Evolutionary conservation across 139 green algal genomes (phyloP).

Genomic region (Coelastrella sp.): DNA sequence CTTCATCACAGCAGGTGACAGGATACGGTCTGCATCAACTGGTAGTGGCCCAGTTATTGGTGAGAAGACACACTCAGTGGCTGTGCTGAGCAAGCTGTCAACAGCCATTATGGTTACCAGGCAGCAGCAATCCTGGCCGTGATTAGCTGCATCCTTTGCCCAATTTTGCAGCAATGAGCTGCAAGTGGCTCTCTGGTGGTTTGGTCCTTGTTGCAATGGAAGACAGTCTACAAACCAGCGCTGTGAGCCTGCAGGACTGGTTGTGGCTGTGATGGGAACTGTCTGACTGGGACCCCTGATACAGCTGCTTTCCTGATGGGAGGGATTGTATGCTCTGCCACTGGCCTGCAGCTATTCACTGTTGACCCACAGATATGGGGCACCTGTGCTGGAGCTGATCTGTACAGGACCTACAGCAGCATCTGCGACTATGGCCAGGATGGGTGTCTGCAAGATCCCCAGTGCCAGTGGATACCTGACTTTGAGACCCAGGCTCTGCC

Average conservation of each 20-base stretch:
- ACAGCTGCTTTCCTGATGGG: no score
- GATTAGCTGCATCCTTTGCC: not conserved
- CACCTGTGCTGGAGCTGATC: slow-evolving; percentile 22
- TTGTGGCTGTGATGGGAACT: no score
- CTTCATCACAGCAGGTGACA: not conserved
- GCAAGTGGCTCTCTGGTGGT: no score
- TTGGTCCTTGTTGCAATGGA: no score
- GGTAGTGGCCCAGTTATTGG: not conserved
- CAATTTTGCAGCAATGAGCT: not conserved
- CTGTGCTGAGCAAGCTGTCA: not conserved
- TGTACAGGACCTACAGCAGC: slow-evolving; percentile 33
- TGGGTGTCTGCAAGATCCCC: not conserved
- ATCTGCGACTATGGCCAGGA: slow-evolving; percentile 10
- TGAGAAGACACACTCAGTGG: not conserved
- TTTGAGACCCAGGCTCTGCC: not conserved
- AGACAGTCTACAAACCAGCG: no score
- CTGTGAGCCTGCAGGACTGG: no score
- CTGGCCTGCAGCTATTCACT: slow-evolving; percentile 6
- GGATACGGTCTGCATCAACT: not conserved
- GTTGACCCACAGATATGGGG: slow-evolving; percentile 35
- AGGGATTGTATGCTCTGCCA: not conserved
- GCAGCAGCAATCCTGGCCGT: no score
- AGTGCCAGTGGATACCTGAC: slow-evolving; percentile 22
- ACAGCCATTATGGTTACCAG: no score
- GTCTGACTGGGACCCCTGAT: no score